These are phyloP conservation scores for Odontarrhena argentea DNA, from an alignment of 345 rosid species.

Conservation along the genomic window DNA sequence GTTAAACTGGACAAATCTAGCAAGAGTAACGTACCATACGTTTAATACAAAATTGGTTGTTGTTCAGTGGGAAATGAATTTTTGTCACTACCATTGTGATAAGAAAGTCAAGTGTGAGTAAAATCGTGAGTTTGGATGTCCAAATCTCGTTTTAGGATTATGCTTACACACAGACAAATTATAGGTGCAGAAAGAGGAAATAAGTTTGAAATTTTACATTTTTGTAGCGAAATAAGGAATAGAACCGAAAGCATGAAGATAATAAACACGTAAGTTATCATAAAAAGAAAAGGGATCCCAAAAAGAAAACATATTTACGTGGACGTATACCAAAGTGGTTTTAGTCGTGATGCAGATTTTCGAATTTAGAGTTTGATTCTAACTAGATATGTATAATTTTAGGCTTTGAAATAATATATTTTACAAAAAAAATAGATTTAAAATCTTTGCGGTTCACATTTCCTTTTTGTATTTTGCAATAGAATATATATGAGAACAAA, in stretches of 20 bases:
- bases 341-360: not conserved
- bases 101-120: constrained; percentile 30
- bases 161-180: constrained; percentile 6
- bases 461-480: not conserved
- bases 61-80: not conserved
- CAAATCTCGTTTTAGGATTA: constrained; percentile 8
- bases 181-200: not conserved
- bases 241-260: not conserved
- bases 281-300: not conserved
- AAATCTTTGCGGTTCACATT: not conserved
- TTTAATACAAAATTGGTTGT: not conserved
- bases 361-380: not conserved
- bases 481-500: too few species aligned
- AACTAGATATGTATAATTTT: not conserved
- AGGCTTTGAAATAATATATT: not conserved
- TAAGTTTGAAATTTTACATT: constrained; percentile 15
- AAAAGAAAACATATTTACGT: not conserved
- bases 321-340: not conserved
- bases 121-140: constrained; percentile 30
- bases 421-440: not conserved
- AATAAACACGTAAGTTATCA: constrained; percentile 6
- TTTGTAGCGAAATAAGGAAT: not conserved
- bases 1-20: not conserved
- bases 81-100: not conserved
- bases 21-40: constrained; percentile 1